Evolutionary conservation across 805 yeast species (phyloP).

Genomic region (Myxozyma neotropica): DNA sequence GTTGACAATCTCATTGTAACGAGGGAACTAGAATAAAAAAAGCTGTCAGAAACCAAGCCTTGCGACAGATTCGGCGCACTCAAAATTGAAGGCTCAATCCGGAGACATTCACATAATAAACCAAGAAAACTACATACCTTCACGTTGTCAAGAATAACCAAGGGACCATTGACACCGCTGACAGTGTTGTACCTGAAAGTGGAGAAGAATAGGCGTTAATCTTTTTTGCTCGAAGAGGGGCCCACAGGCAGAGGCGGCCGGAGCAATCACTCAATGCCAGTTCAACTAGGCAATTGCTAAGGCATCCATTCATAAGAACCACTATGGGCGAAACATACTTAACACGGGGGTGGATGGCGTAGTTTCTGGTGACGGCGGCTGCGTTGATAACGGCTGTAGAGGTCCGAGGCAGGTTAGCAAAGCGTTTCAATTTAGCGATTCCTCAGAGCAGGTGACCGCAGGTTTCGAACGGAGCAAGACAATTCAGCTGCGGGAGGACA

Average conservation of each 20-base stretch:
- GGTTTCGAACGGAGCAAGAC: background rate
- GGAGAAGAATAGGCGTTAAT: background rate
- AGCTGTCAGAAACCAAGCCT: background rate
- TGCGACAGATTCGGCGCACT: background rate
- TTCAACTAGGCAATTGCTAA: conserved; percentile 3
- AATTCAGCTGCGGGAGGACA: background rate
- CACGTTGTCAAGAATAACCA: conserved; percentile 85
- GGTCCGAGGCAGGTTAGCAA: conserved; percentile 6
- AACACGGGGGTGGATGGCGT: conserved; percentile 36
- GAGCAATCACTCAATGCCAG: background rate
- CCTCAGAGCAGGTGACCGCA: background rate
- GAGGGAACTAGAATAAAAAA: conserved; percentile 54
- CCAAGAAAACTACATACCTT: conserved; percentile 43
- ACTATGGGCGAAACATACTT: conserved; percentile 31
- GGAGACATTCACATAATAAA: background rate
- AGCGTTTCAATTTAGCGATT: background rate
- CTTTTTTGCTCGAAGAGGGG: background rate
- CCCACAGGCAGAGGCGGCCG: background rate
- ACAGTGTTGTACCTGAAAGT: conserved; percentile 86
- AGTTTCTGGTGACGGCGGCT: conserved; percentile 39
- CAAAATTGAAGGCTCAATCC: background rate
- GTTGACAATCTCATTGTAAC: conserved; percentile 95
- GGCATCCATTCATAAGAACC: background rate
- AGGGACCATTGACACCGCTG: conserved; percentile 97
- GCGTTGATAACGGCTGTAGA: conserved; percentile 35